Evolutionary conservation across 805 yeast genomes (phyloP).

Genomic region (Monosporozyma unispora): DNA sequence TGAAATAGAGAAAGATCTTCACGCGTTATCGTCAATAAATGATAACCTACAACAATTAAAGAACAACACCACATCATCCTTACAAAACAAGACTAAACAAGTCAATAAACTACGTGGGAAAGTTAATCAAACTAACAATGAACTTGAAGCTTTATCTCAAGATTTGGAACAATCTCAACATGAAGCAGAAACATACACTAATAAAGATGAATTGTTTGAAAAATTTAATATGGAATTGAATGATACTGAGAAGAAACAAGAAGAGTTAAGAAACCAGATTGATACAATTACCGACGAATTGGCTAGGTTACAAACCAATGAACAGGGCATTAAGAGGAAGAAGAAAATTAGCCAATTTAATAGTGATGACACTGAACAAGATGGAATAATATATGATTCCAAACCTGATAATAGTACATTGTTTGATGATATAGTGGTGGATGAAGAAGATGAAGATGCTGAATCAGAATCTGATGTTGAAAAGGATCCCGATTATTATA

Average conservation of each 20-base stretch:
- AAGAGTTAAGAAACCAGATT: not conserved
- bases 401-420: not conserved
- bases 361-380: not conserved
- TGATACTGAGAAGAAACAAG: constrained; percentile 4
- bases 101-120: not conserved
- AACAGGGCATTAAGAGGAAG: not conserved
- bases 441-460: constrained; percentile 1
- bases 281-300: not conserved
- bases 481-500: constrained; percentile 29
- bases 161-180: constrained; percentile 11
- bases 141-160: constrained; percentile 4
- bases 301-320: not conserved
- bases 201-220: constrained; percentile 10
- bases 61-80: constrained; percentile 3
- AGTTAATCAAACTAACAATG: not conserved
- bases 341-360: not conserved
- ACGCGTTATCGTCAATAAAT: constrained; percentile 11
- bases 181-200: constrained; percentile 10
- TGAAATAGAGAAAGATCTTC: constrained; percentile 21
- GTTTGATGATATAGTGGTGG: constrained; percentile 8
- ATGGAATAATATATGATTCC: not conserved
- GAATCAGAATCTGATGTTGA: constrained; percentile 3
- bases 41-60: constrained; percentile 10
- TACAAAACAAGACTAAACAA: constrained; percentile 4
- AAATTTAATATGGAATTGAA: constrained; percentile 21